Percentiles rank a stretch among this genome's conserved stretches.
phyloP scores from a whole-genome alignment of 345 rosid species.

The Toxicodendron radicans region DNA sequence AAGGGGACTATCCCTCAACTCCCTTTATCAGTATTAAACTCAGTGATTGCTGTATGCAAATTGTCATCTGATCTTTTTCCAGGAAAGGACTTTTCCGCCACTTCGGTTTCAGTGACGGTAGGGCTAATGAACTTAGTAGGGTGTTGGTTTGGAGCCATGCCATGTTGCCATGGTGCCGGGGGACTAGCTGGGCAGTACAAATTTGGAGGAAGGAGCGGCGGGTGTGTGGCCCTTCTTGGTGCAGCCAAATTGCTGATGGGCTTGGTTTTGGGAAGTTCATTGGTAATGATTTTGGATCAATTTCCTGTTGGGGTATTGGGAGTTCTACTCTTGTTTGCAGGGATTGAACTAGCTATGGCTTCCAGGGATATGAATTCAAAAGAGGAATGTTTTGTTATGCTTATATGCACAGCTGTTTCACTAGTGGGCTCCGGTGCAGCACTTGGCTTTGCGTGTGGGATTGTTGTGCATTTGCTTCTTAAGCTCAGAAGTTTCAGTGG shows the following conservation, averaged over 20 bases:
- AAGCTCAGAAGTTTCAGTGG: slow-evolving; percentile 38
- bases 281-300: slow-evolving; percentile 59
- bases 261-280: slow-evolving; percentile 63
- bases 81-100: slow-evolving; percentile 58
- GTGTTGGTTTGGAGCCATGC: slow-evolving; percentile 94
- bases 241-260: slow-evolving; percentile 60
- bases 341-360: slow-evolving; percentile 80
- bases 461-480: slow-evolving; percentile 50
- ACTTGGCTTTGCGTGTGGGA: slow-evolving; percentile 75
- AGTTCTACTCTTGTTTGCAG: slow-evolving; percentile 69
- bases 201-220: slow-evolving; percentile 90
- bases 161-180: slow-evolving; percentile 88
- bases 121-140: slow-evolving; percentile 84
- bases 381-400: slow-evolving; percentile 77
- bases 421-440: slow-evolving; percentile 77
- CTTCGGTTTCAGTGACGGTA: slow-evolving; percentile 66
- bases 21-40: slow-evolving; percentile 75
- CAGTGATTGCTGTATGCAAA: slow-evolving; percentile 86
- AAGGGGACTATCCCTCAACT: slow-evolving; percentile 85
- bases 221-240: slow-evolving; percentile 75
- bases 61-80: slow-evolving; percentile 78
- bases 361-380: slow-evolving; percentile 74
- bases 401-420: slow-evolving; percentile 61
- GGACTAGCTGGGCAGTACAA: slow-evolving; percentile 89
- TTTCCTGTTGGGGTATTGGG: slow-evolving; percentile 84